Evolutionary conservation across 805 yeast species (phyloP).

Genomic region (Lipomyces lipofer): DNA sequence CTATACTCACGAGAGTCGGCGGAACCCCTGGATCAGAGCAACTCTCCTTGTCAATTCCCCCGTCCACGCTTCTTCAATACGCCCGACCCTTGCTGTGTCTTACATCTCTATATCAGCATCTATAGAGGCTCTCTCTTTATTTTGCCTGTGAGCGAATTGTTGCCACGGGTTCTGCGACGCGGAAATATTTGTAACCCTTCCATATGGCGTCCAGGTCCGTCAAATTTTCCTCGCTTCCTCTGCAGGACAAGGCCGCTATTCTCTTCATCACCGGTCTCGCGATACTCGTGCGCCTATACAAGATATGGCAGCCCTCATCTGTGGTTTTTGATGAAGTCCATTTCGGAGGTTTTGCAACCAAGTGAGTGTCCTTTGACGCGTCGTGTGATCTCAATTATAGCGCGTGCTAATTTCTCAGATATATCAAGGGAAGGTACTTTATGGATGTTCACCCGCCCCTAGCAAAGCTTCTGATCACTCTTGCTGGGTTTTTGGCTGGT

Average conservation of each 20-base stretch:
- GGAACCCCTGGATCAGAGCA: no score
- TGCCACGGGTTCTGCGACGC: no score
- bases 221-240: constrained; percentile 24
- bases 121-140: no score
- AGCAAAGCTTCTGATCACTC: constrained; percentile 58
- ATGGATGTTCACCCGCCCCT: constrained; percentile 76
- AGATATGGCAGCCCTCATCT: constrained; percentile 67
- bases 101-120: no score
- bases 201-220: constrained; percentile 6
- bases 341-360: constrained; percentile 93
- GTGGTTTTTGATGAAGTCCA: constrained; percentile 93
- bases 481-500: constrained; percentile 53
- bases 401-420: constrained; percentile 35
- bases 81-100: no score
- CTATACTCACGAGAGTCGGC: no score
- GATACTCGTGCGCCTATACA: constrained; percentile 57
- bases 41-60: no score
- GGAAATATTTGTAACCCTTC: no score
- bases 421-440: constrained; percentile 60
- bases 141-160: no score
- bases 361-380: constrained; percentile 51
- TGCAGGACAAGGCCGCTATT: constrained; percentile 24
- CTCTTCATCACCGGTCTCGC: constrained; percentile 51
- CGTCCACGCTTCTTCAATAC: no score
- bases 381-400: neutral